phyloP scores from a whole-genome alignment of 371 early-diverging fungal genomes.

The Mucor indicus region DNA sequence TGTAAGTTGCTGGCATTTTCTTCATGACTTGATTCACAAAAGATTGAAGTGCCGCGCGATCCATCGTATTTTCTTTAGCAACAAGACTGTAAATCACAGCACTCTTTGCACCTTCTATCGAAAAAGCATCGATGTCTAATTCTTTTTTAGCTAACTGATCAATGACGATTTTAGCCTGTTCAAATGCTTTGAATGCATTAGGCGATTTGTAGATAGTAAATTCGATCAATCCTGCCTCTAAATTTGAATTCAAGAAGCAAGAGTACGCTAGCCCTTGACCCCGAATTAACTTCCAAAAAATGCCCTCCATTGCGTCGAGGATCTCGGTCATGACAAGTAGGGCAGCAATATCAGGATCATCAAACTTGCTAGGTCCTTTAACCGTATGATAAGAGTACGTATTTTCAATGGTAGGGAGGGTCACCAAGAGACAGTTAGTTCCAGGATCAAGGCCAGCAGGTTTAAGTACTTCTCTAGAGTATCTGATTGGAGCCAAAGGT shows the following conservation, averaged over 20 bases:
- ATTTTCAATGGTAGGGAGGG: slow-evolving; percentile 61
- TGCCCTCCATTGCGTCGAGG: slow-evolving; percentile 60
- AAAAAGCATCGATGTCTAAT: slow-evolving; percentile 53
- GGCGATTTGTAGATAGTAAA: slow-evolving; percentile 60
- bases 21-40: slow-evolving; percentile 60
- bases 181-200: slow-evolving; percentile 58
- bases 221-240: slow-evolving; percentile 52
- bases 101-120: slow-evolving; percentile 65
- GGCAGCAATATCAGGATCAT: slow-evolving; percentile 60
- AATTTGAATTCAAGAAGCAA: slow-evolving; percentile 44
- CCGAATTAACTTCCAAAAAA: slow-evolving; percentile 68
- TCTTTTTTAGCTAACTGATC: slow-evolving; percentile 44
- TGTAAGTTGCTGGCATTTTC: slow-evolving; percentile 53
- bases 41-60: slow-evolving; percentile 55
- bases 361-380: slow-evolving; percentile 45
- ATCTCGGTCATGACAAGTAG: slow-evolving; percentile 61
- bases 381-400: slow-evolving; percentile 53
- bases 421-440: slow-evolving; percentile 49
- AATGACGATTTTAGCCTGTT: slow-evolving; percentile 55
- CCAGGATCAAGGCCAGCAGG: slow-evolving; percentile 54
- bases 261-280: slow-evolving; percentile 69
- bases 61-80: slow-evolving; percentile 55
- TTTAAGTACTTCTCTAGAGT: slow-evolving; percentile 52
- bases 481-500: slow-evolving; percentile 38
- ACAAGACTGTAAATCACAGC: slow-evolving; percentile 63